These are phyloP conservation scores for Sporothrix inflata DNA, from an alignment of 2,329 filamentous ascomycete genomes.

Conservation along the genomic window DNA sequence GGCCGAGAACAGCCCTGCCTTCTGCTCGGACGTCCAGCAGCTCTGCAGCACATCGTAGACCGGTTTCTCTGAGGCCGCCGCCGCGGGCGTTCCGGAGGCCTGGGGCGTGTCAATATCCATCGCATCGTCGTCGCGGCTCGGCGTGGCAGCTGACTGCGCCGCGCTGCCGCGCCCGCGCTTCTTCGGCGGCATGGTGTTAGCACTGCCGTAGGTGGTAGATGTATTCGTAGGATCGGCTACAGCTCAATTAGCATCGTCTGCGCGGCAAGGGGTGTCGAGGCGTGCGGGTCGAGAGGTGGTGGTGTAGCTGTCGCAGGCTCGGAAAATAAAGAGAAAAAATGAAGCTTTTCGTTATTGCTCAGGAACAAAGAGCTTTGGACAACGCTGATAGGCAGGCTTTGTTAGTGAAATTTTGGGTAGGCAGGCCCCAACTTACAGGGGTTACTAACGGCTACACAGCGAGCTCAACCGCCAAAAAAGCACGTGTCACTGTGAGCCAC, in stretches of 20 bases:
- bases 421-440: neutral
- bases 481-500: neutral
- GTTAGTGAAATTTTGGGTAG: neutral
- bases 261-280: neutral
- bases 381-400: neutral
- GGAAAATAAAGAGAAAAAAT: neutral
- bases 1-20: conserved; percentile 88
- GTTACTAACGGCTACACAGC: neutral
- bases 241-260: neutral
- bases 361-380: neutral
- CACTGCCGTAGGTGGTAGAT: neutral
- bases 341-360: neutral
- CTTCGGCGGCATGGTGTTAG: conserved; percentile 59
- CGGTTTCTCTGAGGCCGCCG: conserved; percentile 31
- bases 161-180: conserved; percentile 65
- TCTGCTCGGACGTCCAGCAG: conserved; percentile 94
- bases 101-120: conserved; percentile 63
- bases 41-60: conserved; percentile 55
- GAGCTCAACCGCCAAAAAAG: neutral
- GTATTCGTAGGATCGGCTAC: neutral
- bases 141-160: conserved; percentile 44
- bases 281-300: neutral
- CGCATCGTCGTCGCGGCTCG: conserved; percentile 58
- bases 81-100: conserved; percentile 54
- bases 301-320: neutral